These are phyloP conservation scores for Nigrospora osmanthi DNA, from an alignment of 2,329 filamentous ascomycete species.

Conservation along the genomic window DNA sequence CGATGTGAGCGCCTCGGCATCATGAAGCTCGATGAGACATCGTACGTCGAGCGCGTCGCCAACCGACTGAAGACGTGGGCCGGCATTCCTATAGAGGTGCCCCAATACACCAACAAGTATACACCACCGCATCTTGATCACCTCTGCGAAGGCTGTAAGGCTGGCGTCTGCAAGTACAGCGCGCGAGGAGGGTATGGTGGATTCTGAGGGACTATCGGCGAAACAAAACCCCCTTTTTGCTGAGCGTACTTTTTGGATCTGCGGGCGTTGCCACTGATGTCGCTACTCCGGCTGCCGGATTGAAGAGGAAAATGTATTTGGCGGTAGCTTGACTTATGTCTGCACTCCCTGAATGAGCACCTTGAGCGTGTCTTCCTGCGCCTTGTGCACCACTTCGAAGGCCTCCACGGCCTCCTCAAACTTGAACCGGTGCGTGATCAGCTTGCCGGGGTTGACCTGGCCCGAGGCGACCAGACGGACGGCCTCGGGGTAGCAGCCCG, in stretches of 20 bases:
- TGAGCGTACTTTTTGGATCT: too few species aligned
- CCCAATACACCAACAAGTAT: too few species aligned
- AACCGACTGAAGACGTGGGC: conserved; percentile 18
- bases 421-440: conserved; percentile 28
- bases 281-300: too few species aligned
- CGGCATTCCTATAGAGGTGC: background rate
- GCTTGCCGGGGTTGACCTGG: conserved; percentile 27
- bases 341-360: conserved; percentile 13
- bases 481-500: conserved; percentile 40
- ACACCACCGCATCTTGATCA: too few species aligned
- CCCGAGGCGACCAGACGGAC: conserved; percentile 40
- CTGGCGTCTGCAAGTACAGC: too few species aligned
- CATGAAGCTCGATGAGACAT: conserved; percentile 9
- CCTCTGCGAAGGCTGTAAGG: too few species aligned
- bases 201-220: too few species aligned
- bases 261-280: too few species aligned
- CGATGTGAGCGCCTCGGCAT: conserved; percentile 9
- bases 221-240: too few species aligned
- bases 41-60: conserved; percentile 16
- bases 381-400: conserved; percentile 10
- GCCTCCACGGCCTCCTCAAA: conserved; percentile 14
- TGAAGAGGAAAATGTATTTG: too few species aligned
- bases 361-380: conserved; percentile 11
- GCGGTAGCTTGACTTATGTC: background rate
- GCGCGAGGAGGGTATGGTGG: too few species aligned